These are phyloP conservation scores for Ceratobasidium sp. DNA, from an alignment of 1,284 basidiomycete species.

Conservation along the genomic window DNA sequence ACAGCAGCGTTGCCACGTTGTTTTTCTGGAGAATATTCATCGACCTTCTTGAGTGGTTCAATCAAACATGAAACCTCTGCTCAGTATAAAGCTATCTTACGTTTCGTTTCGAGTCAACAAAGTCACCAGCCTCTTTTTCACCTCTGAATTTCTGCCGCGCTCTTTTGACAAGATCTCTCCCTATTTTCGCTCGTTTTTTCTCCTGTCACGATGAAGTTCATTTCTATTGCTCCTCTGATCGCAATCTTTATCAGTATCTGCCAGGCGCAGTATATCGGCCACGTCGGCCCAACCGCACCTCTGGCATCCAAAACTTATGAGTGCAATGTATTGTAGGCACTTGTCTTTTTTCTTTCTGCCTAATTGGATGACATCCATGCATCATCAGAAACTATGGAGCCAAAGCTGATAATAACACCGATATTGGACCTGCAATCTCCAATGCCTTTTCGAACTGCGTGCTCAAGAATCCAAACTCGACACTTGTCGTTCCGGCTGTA, in stretches of 20 bases:
- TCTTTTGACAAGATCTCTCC: too few species aligned
- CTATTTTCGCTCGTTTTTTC: too few species aligned
- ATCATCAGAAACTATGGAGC: conserved; percentile 25
- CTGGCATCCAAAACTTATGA: conserved; percentile 35
- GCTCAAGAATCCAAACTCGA: conserved; percentile 47
- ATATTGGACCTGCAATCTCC: conserved; percentile 51
- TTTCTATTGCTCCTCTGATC: neutral
- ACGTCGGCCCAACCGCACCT: conserved; percentile 27
- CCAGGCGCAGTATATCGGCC: conserved; percentile 32
- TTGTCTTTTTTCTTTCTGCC: too few species aligned
- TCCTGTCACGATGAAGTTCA: conserved; percentile 17
- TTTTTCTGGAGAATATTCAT: too few species aligned
- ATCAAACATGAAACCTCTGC: too few species aligned
- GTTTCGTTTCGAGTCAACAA: too few species aligned
- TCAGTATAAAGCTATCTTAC: too few species aligned
- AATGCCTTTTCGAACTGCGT: conserved; percentile 50
- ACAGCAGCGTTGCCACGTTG: too few species aligned
- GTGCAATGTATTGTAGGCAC: conserved; percentile 34
- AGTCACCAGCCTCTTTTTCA: too few species aligned
- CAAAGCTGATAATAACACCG: conserved; percentile 39
- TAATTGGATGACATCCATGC: neutral
- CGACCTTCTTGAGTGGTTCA: too few species aligned
- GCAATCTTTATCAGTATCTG: conserved; percentile 22
- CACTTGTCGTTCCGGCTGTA: conserved; percentile 47
- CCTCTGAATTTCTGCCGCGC: too few species aligned